Evolutionary conservation across 2,329 filamentous ascomycete genomes (phyloP).

Genomic region (Tolypocladium capitatum): DNA sequence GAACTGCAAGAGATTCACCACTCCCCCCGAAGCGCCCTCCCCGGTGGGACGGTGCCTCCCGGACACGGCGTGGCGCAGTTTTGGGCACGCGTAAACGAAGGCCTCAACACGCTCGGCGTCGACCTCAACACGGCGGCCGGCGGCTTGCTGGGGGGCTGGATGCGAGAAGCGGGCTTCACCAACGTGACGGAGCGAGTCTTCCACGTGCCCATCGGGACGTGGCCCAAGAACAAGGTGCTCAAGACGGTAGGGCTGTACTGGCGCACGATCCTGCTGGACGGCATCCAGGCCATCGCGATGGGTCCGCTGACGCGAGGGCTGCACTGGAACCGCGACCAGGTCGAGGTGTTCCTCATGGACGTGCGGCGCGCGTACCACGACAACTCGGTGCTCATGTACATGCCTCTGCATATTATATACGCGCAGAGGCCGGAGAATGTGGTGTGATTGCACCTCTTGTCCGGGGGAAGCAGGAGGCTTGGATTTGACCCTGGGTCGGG

Average conservation of each 20-base stretch:
- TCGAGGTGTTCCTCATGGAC: constrained; percentile 33
- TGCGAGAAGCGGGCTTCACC: constrained; percentile 36
- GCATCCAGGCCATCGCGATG: constrained; percentile 36
- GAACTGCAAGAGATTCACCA: constrained; percentile 43
- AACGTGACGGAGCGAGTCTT: constrained; percentile 37
- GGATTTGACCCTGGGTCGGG: background rate
- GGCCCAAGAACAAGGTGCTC: constrained; percentile 36
- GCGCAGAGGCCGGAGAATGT: constrained; percentile 32
- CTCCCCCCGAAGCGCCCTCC: constrained; percentile 29
- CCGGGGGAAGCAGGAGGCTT: background rate
- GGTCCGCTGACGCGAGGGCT: constrained; percentile 37
- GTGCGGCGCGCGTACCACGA: constrained; percentile 36
- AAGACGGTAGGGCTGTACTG: constrained; percentile 40
- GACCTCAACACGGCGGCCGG: constrained; percentile 30
- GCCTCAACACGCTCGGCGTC: constrained; percentile 30
- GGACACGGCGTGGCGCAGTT: constrained; percentile 31
- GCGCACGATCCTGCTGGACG: constrained; percentile 35
- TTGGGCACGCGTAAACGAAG: constrained; percentile 31
- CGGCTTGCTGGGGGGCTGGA: constrained; percentile 26
- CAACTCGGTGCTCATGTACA: constrained; percentile 32
- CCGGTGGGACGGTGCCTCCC: constrained; percentile 21
- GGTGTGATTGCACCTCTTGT: background rate
- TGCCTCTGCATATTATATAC: constrained; percentile 42
- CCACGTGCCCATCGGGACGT: constrained; percentile 40
- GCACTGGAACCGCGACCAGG: constrained; percentile 32